Evolutionary conservation across 495 filamentous ascomycete species (phyloP).

Genomic region (Penicillium psychrofluorescens): DNA sequence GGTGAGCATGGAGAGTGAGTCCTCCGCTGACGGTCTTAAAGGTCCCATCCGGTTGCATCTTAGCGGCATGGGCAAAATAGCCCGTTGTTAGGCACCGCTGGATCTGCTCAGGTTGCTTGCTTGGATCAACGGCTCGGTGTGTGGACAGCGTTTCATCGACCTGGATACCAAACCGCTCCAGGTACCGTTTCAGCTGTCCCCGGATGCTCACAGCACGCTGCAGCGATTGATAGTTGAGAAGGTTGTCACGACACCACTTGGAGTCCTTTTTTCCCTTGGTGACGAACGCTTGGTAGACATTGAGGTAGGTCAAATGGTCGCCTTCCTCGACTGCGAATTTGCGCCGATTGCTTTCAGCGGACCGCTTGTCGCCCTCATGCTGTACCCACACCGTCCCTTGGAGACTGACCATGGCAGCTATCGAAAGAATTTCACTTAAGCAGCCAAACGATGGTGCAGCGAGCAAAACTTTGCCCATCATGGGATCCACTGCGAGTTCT

Average conservation of each 20-base stretch:
- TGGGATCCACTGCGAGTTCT: conserved; percentile 88
- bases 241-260: conserved; percentile 80
- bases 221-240: conserved; percentile 79
- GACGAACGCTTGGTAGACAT: conserved; percentile 87
- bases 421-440: conserved; percentile 77
- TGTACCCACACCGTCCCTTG: conserved; percentile 77
- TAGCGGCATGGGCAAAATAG: conserved; percentile 91
- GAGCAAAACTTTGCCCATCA: conserved; percentile 90
- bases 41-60: conserved; percentile 91
- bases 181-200: conserved; percentile 75
- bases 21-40: conserved; percentile 76
- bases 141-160: conserved; percentile 52
- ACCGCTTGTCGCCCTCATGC: conserved; percentile 67
- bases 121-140: conserved; percentile 18
- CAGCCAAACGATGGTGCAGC: conserved; percentile 70
- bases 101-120: conserved; percentile 62
- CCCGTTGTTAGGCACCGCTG: conserved; percentile 82
- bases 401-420: conserved; percentile 90
- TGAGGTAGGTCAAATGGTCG: conserved; percentile 89
- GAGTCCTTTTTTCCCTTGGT: conserved; percentile 78
- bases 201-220: conserved; percentile 78
- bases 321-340: conserved; percentile 93
- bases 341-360: conserved; percentile 61
- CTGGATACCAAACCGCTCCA: conserved; percentile 76
- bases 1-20: conserved; percentile 75